Evolutionary conservation across 192 early-diverging fungal genomes (phyloP).

Genomic region (Coemansia sp.): DNA sequence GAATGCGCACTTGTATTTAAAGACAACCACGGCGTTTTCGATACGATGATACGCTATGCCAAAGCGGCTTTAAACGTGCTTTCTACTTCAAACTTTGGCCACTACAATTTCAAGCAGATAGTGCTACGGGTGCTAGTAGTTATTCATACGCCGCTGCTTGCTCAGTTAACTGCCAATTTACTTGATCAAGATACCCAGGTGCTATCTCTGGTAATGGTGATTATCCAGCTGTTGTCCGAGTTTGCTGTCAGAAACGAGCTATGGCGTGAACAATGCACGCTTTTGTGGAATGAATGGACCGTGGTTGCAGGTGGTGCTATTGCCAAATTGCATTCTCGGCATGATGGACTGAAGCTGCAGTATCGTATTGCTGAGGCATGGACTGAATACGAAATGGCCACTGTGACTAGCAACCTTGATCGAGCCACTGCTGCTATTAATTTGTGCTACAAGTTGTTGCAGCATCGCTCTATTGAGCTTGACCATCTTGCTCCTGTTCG

Average conservation of each 20-base stretch:
- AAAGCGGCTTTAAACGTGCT: not conserved
- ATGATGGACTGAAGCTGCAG: not conserved
- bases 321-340: not conserved
- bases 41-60: slow-evolving; percentile 27
- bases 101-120: slow-evolving; percentile 2
- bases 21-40: slow-evolving; percentile 24
- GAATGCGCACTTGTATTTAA: slow-evolving; percentile 13
- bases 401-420: slow-evolving; percentile 9
- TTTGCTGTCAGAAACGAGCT: not conserved
- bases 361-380: slow-evolving; percentile 33
- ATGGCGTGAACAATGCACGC: not conserved
- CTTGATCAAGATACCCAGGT: too few species aligned
- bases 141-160: slow-evolving; percentile 23
- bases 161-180: slow-evolving; percentile 2
- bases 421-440: slow-evolving; percentile 9
- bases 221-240: slow-evolving; percentile 19
- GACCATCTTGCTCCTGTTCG: not conserved
- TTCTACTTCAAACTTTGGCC: not conserved
- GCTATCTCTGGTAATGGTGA: slow-evolving; percentile 5
- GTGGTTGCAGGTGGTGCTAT: slow-evolving; percentile 1
- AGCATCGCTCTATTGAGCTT: not conserved
- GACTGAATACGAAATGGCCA: slow-evolving; percentile 28
- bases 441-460: slow-evolving; percentile 10
- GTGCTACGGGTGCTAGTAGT: slow-evolving; percentile 7
- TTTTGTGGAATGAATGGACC: slow-evolving; percentile 26